A percentile compares a stretch with the other conserved stretches of the same genome.
These are phyloP conservation scores for Triglochin maritima DNA, from an alignment of 106 monocot species.

Conservation along the genomic window DNA sequence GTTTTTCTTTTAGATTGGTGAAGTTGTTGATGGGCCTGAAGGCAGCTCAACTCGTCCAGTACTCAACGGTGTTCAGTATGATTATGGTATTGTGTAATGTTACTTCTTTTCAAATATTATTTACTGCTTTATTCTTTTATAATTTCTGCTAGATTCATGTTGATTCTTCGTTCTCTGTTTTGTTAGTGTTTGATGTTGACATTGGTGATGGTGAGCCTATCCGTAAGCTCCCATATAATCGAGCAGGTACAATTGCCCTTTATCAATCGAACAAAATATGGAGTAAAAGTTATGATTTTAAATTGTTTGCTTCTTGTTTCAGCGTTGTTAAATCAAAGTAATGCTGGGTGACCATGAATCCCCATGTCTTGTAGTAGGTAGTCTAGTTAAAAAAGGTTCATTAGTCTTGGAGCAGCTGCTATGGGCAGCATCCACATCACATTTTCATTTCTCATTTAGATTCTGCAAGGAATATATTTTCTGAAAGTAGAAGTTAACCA, in stretches of 20 bases:
- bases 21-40: constrained; percentile 95
- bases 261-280: background rate
- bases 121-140: background rate
- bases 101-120: constrained; percentile 1
- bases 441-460: too few relatives aligned
- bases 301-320: too few relatives aligned
- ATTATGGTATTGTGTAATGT: constrained; percentile 47
- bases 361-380: too few relatives aligned
- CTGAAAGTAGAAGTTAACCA: too few relatives aligned
- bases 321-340: too few relatives aligned
- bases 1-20: constrained; percentile 64
- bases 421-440: too few relatives aligned
- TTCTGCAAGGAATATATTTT: too few relatives aligned
- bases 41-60: constrained; percentile 25
- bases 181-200: constrained; percentile 91
- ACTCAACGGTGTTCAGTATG: constrained; percentile 65
- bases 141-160: background rate
- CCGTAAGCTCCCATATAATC: constrained; percentile 89
- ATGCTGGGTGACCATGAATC: too few relatives aligned
- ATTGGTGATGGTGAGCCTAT: constrained; percentile 96
- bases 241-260: constrained; percentile 34
- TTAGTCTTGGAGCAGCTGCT: too few relatives aligned
- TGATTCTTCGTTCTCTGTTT: background rate
- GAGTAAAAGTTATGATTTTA: too few relatives aligned
- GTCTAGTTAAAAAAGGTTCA: too few relatives aligned